phyloP scores from a whole-genome alignment of 2,329 filamentous ascomycete species.

The Stemphylium beticola region DNA sequence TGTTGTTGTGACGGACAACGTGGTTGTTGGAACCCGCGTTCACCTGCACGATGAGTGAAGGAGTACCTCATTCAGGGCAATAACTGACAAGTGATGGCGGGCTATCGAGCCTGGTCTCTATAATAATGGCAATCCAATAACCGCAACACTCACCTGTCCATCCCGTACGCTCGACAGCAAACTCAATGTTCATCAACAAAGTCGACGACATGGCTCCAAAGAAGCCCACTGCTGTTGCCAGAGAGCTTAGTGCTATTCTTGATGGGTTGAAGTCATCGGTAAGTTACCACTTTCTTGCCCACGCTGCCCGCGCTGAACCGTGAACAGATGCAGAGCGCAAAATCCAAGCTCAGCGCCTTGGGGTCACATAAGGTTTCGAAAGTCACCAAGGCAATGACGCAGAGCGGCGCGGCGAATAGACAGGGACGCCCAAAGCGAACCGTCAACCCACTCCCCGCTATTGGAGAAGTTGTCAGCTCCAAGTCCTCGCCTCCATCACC shows the following conservation, averaged over 20 bases:
- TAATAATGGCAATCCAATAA: neutral
- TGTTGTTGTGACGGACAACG: constrained; percentile 6
- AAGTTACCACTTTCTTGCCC: neutral
- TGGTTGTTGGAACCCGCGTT: constrained; percentile 3
- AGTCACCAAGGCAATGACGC: constrained; percentile 5
- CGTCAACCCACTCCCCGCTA: neutral
- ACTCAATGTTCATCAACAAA: neutral
- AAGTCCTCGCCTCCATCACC: neutral
- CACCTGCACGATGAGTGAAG: constrained; percentile 1
- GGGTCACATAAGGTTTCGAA: neutral
- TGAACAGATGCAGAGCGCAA: constrained; percentile 9
- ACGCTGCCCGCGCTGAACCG: neutral
- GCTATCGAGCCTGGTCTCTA: neutral
- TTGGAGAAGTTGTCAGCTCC: neutral
- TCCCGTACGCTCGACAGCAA: neutral
- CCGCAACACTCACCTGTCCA: neutral
- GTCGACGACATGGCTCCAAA: constrained; percentile 4
- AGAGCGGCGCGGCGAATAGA: neutral
- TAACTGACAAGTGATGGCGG: neutral
- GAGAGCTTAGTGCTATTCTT: neutral
- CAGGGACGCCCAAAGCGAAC: constrained; percentile 5
- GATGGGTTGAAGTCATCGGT: constrained; percentile 7
- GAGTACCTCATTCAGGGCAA: neutral
- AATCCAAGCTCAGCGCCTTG: constrained; percentile 7
- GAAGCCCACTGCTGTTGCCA: neutral